Evolutionary conservation across 306 rosid species (phyloP), one percentile per base, ranked within the genome.

Genomic region (Begonia loranthoides): DNA sequence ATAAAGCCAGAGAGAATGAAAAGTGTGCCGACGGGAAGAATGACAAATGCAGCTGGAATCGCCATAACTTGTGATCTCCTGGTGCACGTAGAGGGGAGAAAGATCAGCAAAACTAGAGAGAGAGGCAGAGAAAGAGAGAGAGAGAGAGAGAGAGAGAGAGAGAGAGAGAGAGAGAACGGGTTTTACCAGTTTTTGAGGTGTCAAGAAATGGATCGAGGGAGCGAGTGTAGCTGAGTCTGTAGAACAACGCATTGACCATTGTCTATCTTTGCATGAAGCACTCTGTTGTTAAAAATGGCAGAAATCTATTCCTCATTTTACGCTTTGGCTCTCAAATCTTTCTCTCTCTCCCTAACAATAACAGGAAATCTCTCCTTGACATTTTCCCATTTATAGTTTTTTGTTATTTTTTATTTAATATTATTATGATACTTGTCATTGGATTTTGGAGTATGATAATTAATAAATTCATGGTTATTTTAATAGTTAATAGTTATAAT

Each of bases 1-100:
- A 77, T 55, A 65, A 82, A 68, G 64, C 97, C 97, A 0, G 97
- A 89, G 56, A 82, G 67, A 56, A 84, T 61, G 84, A 89, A 79
- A 48, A 89, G 65, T 38, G 70, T 50, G 56, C 93, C 97, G 3
- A 77, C 1, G 12, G 97, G 97, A 66, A 81, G 67, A 49, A 89
- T 63, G 39, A 74, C 70, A 14, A 82, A 41, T 17, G 74, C 76
- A 43, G 97, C 84, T 33, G 83, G 95, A 66, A 84, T 68, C 36
- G 77, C 79, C 97, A 84, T 89, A 57, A 49, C 55, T 66, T 60
- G 49, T 15, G 15, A 9, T 39, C 67, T 15, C 44, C 53, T 45
- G 52, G 39, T 69, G 50, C 41, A 14, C 10, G 45, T 4, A 17
- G 14, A 47, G 33, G 46, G 15, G 46, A 3, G 49, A 19, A 12